Evolutionary conservation across 169 alveolate genomes (phyloP), one percentile per base, ranked within the genome.

Genomic region (Eimeria praecox): DNA sequence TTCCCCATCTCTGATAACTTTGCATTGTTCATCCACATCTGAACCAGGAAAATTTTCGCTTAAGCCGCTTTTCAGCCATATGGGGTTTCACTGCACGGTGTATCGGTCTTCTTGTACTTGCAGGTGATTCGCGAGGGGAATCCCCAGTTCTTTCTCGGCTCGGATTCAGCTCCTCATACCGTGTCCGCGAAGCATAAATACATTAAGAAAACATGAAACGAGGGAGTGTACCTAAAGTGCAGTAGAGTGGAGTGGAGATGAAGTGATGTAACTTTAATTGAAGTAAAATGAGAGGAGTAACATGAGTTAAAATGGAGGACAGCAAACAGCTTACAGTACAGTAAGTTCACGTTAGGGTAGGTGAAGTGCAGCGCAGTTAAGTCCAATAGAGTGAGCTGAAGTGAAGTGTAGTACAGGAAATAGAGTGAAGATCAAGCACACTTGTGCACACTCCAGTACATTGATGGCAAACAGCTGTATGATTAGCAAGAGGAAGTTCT

Each of bases 111-210:
- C 10, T 38, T 73, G 35, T n/a, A 22, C 18, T 56, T 20, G 35
- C 88, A 95, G 97, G 97, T 90, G 27, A 92, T 96, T 49, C 94
- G 56, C 18, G 95, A 90, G 56, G 97, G 97, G 2, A 59, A 96
- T 75, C 94, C 95, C 33, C 88, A 78, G 69, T 96, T 96, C 54
- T 96, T 96, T 35, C 96, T 96, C 42, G 97, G 97, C 46, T 94
- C 96, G 54, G 97, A 96, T 38, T 96, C 97, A 2, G 97, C 97
- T 46, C 97, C 97, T 35, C 97, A 96, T 78, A 95, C 95, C 52
- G 59, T 86, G 95, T 62, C 59, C 73, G 71, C 52, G 42, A 86
- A 73, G 49, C 18, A 52, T 73, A 73, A 30, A n/a, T 38, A 2
- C 40, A 24, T 62, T 56, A 71, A 52, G 9, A 64, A 33, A 54